Evolutionary conservation across 192 early-diverging fungal genomes (phyloP).

Genomic region (Linnemannia exigua): DNA sequence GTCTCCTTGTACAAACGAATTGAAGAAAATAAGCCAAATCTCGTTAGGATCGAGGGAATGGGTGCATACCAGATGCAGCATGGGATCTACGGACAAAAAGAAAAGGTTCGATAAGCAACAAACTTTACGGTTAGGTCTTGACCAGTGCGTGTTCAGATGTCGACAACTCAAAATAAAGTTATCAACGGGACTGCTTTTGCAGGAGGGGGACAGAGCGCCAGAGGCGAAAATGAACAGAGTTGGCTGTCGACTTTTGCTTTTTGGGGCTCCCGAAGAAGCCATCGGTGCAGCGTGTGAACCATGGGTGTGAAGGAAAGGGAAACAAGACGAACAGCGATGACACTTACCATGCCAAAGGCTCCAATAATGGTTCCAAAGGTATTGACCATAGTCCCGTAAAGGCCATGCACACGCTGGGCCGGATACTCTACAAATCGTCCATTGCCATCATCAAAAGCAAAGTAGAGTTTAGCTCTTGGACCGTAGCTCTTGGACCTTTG

Average conservation of each 20-base stretch:
- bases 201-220: background rate
- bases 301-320: background rate
- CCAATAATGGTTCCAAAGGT: slow-evolving; percentile 31
- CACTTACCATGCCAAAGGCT: slow-evolving; percentile 42
- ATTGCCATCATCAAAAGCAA: too few relatives aligned
- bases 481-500: too few relatives aligned
- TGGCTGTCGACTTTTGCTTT: background rate
- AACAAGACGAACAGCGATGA: background rate
- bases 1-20: background rate
- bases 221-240: too few relatives aligned
- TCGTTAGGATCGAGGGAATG: background rate
- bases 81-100: slow-evolving; percentile 18
- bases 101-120: background rate
- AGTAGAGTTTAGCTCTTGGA: background rate
- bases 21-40: background rate
- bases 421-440: slow-evolving; percentile 23
- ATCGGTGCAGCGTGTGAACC: too few relatives aligned
- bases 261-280: too few relatives aligned
- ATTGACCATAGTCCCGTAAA: slow-evolving; percentile 51
- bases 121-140: background rate
- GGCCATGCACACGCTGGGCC: slow-evolving; percentile 38
- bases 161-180: background rate
- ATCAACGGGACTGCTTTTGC: background rate
- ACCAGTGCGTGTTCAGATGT: background rate
- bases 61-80: slow-evolving; percentile 45